These are phyloP conservation scores for Penicillium coffeae DNA, from an alignment of 495 filamentous ascomycete species.

Conservation along the genomic window DNA sequence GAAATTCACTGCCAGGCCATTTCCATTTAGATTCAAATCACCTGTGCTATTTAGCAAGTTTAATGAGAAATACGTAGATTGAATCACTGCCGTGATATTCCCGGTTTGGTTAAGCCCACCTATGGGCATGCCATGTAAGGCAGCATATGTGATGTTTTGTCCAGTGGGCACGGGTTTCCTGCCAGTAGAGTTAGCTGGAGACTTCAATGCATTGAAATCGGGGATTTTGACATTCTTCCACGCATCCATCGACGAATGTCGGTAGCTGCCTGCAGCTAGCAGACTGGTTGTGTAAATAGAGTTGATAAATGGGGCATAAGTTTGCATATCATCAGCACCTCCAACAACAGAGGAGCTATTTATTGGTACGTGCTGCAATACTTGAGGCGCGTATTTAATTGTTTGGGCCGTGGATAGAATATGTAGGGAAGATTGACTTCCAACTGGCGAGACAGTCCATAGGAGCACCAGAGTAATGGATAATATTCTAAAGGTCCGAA, in stretches of 20 bases:
- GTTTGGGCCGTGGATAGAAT: background rate
- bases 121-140: background rate
- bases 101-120: background rate
- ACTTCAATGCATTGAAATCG: background rate
- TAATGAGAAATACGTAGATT: background rate
- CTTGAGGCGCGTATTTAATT: background rate
- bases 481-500: background rate
- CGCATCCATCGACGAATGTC: conserved; percentile 1
- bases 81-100: background rate
- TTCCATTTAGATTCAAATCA: background rate
- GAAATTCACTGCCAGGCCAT: background rate
- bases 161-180: background rate
- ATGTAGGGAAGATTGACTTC: background rate
- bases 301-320: background rate
- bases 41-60: background rate
- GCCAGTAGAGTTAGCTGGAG: background rate
- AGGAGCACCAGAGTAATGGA: background rate
- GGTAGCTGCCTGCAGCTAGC: background rate
- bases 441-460: background rate
- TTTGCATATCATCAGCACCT: background rate
- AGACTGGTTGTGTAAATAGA: background rate
- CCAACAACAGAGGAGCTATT: background rate
- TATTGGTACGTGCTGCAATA: background rate
- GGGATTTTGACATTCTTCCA: background rate
- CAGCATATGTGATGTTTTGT: background rate